phyloP scores from a whole-genome alignment of 2,329 filamentous ascomycete species.

The Monosporascus sp. region DNA sequence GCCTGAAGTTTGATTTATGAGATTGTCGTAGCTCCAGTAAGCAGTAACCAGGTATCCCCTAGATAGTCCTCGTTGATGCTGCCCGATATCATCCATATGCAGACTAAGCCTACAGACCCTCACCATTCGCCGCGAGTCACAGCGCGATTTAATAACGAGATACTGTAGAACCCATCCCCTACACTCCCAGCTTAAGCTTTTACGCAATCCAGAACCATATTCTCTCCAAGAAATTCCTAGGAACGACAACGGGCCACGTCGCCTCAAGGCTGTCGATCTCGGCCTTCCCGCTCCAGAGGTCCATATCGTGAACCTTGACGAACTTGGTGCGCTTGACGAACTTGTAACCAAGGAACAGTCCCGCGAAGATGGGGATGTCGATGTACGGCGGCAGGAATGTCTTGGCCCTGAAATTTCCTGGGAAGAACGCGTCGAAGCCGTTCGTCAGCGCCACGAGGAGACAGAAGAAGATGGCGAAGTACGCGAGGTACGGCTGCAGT shows the following conservation, averaged over 20 bases:
- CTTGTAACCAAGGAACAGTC: conserved; percentile 64
- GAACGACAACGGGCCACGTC: conserved; percentile 30
- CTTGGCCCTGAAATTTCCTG: conserved; percentile 37
- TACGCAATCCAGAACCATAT: conserved; percentile 38
- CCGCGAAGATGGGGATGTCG: conserved; percentile 62
- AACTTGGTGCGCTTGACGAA: conserved; percentile 54
- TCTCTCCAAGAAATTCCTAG: conserved; percentile 33
- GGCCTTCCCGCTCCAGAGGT: conserved; percentile 35
- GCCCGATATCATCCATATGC: no score
- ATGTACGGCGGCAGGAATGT: conserved; percentile 64
- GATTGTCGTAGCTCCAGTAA: no score
- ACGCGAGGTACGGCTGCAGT: conserved; percentile 66
- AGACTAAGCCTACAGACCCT: no score
- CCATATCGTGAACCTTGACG: conserved; percentile 32
- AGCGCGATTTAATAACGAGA: no score
- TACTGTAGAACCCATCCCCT: no score
- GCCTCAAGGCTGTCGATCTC: conserved; percentile 33
- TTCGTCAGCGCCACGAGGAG: conserved; percentile 64
- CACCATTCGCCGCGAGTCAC: no score
- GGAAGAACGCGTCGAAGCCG: conserved; percentile 68
- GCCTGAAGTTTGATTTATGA: no score
- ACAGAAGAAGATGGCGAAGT: conserved; percentile 54
- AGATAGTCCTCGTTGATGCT: no score
- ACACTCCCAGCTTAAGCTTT: neutral
- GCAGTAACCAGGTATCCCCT: no score